phyloP scores from a whole-genome alignment of 352 stramenopile species.

The Pythium guiyangense region DNA sequence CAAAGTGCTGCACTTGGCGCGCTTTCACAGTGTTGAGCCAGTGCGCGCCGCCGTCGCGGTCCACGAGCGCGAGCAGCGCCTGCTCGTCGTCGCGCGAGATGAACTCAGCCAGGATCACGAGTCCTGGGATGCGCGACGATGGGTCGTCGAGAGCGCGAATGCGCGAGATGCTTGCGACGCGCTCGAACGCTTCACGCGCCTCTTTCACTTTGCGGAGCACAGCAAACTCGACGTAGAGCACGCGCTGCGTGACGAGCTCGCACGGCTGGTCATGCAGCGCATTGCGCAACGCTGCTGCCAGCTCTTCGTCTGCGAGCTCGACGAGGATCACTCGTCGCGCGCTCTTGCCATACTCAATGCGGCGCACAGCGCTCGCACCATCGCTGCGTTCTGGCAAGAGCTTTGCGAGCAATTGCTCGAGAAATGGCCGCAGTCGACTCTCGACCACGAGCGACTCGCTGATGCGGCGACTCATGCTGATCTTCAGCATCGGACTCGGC shows the following conservation, averaged over 20 bases:
- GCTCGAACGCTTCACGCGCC: conserved; percentile 44
- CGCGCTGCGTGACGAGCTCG: conserved; percentile 40
- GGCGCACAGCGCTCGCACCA: conserved; percentile 19
- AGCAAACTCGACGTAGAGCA: conserved; percentile 75
- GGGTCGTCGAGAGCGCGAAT: conserved; percentile 32
- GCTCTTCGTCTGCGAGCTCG: conserved; percentile 16
- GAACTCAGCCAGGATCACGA: conserved; percentile 63
- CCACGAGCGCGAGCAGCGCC: conserved; percentile 51
- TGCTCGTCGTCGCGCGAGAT: conserved; percentile 55
- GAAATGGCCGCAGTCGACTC: conserved; percentile 42
- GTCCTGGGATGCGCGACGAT: conserved; percentile 43
- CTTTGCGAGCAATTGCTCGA: conserved; percentile 14
- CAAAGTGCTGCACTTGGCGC: conserved; percentile 87
- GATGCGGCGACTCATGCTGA: conserved; percentile 72
- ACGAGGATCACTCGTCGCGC: conserved; percentile 50
- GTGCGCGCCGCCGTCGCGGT: conserved; percentile 35
- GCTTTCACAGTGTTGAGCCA: conserved; percentile 78
- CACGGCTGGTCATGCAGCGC: conserved; percentile 58
- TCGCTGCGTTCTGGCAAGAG: conserved; percentile 4
- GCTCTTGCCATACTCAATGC: conserved; percentile 55
- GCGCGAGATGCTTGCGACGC: conserved; percentile 56
- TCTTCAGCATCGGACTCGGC: conserved; percentile 53
- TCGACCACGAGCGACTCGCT: conserved; percentile 43
- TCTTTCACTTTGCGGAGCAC: conserved; percentile 67
- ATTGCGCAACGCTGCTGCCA: conserved; percentile 25